Percentiles rank a stretch among this genome's conserved stretches.
Evolutionary conservation across 78 protist genomes (phyloP).

Genomic region (Pigoraptor vietnamica): DNA sequence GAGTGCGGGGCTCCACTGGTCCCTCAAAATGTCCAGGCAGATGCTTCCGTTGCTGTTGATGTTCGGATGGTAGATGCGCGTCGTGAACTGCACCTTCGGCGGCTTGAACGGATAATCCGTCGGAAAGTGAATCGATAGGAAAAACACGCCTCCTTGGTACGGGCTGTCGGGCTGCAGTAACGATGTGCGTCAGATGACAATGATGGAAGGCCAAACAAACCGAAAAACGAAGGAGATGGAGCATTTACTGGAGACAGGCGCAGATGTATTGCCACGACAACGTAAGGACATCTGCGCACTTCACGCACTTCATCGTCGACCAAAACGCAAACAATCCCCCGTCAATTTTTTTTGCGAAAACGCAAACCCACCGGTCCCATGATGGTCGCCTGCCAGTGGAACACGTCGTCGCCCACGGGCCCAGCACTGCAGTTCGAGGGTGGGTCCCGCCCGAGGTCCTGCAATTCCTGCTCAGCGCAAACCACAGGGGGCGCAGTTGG

Average conservation of each 20-base stretch:
- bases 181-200: neutral
- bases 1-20: slow-evolving; percentile 74
- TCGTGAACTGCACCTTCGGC: slow-evolving; percentile 42
- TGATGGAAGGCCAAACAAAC: neutral
- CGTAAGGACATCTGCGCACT: too few relatives aligned
- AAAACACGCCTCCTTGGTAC: slow-evolving; percentile 64
- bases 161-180: slow-evolving; percentile 3
- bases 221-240: too few relatives aligned
- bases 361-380: slow-evolving; percentile 23
- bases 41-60: slow-evolving; percentile 41
- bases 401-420: slow-evolving; percentile 23
- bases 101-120: slow-evolving; percentile 84
- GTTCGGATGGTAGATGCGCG: slow-evolving; percentile 72
- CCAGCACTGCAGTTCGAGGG: slow-evolving; percentile 38
- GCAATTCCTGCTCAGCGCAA: slow-evolving; percentile 2
- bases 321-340: too few relatives aligned
- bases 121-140: slow-evolving; percentile 60
- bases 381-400: slow-evolving; percentile 42
- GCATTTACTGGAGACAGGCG: too few relatives aligned
- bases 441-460: slow-evolving; percentile 18
- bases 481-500: too few relatives aligned
- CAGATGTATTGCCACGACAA: too few relatives aligned
- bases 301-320: too few relatives aligned
- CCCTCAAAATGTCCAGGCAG: slow-evolving; percentile 63
- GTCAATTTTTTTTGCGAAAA: neutral